phyloP scores from a whole-genome alignment of 78 protist genomes.

The Dictyostelium purpureum region DNA sequence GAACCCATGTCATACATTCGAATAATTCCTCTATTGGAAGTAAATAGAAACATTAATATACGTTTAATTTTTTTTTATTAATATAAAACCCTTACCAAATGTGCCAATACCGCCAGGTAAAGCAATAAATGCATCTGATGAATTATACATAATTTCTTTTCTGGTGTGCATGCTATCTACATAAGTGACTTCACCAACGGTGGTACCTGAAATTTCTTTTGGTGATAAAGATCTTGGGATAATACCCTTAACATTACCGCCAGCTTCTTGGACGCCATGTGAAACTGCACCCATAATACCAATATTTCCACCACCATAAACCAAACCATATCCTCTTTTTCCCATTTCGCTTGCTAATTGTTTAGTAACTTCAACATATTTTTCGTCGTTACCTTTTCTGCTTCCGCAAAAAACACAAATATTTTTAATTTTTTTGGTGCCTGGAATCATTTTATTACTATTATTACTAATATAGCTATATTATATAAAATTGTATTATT shows the following conservation, averaged over 20 bases:
- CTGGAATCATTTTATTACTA: not conserved
- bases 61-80: not conserved
- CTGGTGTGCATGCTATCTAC: constrained; percentile 76
- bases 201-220: constrained; percentile 68
- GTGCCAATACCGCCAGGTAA: constrained; percentile 86
- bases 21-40: constrained; percentile 58
- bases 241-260: constrained; percentile 69
- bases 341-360: constrained; percentile 32
- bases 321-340: constrained; percentile 25
- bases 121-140: constrained; percentile 78
- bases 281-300: constrained; percentile 79
- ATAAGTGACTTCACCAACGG: constrained; percentile 33
- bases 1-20: constrained; percentile 78
- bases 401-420: constrained; percentile 76
- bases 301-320: constrained; percentile 81
- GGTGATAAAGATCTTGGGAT: constrained; percentile 67
- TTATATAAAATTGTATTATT: no score
- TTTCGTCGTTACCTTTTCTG: constrained; percentile 1
- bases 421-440: not conserved
- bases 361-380: not conserved
- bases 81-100: constrained; percentile 32
- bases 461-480: not conserved
- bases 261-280: constrained; percentile 33
- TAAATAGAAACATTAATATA: not conserved
- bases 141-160: constrained; percentile 65